A percentile compares a stretch with the other conserved stretches of the same genome.
Evolutionary conservation across 257 asterid genomes (phyloP).

Genomic region (Prunella vulgaris): DNA sequence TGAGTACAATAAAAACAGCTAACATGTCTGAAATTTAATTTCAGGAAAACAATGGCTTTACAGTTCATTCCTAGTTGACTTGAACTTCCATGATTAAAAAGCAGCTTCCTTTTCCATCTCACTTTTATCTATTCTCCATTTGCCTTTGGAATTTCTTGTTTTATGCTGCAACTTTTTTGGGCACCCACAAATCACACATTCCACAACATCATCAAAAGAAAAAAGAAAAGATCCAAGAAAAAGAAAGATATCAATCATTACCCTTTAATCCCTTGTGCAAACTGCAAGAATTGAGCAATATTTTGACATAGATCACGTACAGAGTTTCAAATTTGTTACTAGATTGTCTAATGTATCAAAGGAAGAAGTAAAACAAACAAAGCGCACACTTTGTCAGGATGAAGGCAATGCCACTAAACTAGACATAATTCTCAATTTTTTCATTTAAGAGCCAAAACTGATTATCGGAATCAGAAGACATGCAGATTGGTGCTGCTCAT

Average conservation of each 20-base stretch:
- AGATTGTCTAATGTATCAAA: too few species aligned
- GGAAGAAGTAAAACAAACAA: too few species aligned
- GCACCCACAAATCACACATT: not conserved
- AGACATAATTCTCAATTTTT: too few species aligned
- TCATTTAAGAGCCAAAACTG: too few species aligned
- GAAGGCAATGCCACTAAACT: too few species aligned
- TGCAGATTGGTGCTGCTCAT: too few species aligned
- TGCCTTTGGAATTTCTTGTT: constrained; percentile 20
- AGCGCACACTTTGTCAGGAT: too few species aligned
- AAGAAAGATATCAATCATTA: not conserved
- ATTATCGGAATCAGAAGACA: too few species aligned
- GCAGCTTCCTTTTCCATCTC: constrained; percentile 17
- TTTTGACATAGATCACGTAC: not conserved
- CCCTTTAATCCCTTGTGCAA: not conserved
- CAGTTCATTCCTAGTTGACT: constrained; percentile 29
- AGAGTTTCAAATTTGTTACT: not conserved
- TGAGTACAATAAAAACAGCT: constrained; percentile 5
- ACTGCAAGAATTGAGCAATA: not conserved
- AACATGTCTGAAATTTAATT: not conserved
- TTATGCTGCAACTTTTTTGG: constrained; percentile 21
- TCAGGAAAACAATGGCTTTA: constrained; percentile 16
- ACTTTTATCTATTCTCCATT: constrained; percentile 21
- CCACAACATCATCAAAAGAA: not conserved
- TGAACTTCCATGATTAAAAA: constrained; percentile 18
- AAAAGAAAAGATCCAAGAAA: not conserved